These are phyloP conservation scores for Haplosporangium sp. DNA, from an alignment of 371 early-diverging fungal genomes.

Conservation along the genomic window DNA sequence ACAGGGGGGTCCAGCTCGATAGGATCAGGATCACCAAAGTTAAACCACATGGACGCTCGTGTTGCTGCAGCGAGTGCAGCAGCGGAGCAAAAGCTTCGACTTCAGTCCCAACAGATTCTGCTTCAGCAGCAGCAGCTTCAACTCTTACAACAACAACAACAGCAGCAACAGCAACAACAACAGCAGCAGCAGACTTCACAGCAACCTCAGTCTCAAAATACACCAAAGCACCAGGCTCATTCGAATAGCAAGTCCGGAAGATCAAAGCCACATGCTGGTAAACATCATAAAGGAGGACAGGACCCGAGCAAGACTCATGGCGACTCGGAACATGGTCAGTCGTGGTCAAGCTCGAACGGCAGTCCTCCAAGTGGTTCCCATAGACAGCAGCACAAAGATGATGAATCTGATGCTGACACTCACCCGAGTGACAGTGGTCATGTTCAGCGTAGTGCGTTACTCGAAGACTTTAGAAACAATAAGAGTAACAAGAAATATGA, in stretches of 20 bases:
- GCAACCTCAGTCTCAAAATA: constrained; percentile 28
- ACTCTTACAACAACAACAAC: constrained; percentile 67
- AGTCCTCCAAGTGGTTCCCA: constrained; percentile 35
- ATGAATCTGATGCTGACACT: constrained; percentile 30
- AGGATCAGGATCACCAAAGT: constrained; percentile 39
- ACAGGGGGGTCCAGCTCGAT: constrained; percentile 7
- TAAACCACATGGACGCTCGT: constrained; percentile 35
- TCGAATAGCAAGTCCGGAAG: constrained; percentile 35
- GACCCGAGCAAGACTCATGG: constrained; percentile 15
- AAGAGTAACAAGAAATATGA: constrained; percentile 90
- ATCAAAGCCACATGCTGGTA: constrained; percentile 41
- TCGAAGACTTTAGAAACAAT: constrained; percentile 96
- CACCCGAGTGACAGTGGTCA: constrained; percentile 53
- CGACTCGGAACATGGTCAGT: constrained; percentile 30
- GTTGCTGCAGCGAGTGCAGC: constrained; percentile 44
- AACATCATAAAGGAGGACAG: constrained; percentile 30
- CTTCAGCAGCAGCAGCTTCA: constrained; percentile 65
- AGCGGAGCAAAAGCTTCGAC: constrained; percentile 66
- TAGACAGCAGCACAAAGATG: constrained; percentile 30
- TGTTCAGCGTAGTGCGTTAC: constrained; percentile 80
- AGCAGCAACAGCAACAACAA: constrained; percentile 56
- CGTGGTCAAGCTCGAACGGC: constrained; percentile 40
- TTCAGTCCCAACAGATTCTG: constrained; percentile 67
- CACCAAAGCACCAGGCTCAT: constrained; percentile 24
- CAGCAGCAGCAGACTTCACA: constrained; percentile 64